Percentiles rank a stretch among this genome's conserved stretches.
phyloP scores from a whole-genome alignment of 192 early-diverging fungal species.

The Backusella parvicylindrica region DNA sequence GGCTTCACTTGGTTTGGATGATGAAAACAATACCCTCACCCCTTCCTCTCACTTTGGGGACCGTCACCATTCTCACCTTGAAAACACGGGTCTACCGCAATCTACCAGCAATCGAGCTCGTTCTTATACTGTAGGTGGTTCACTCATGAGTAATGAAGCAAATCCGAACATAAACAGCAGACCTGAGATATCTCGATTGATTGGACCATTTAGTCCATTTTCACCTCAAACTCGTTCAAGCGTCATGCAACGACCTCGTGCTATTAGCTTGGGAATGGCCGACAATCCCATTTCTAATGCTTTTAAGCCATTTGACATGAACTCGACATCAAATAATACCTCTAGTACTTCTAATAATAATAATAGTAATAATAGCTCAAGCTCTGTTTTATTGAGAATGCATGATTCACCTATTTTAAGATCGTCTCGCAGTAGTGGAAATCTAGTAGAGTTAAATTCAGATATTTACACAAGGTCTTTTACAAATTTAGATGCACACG shows the following conservation, averaged over 20 bases:
- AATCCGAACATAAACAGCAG: background rate
- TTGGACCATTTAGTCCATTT: conserved; percentile 12
- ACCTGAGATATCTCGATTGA: conserved; percentile 1
- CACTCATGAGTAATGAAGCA: background rate
- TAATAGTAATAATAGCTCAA: background rate
- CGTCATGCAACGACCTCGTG: conserved; percentile 18
- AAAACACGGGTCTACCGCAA: background rate
- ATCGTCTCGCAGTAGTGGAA: background rate
- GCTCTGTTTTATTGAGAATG: background rate
- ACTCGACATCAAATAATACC: background rate
- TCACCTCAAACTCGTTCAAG: conserved; percentile 3
- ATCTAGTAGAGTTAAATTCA: conserved; percentile 3
- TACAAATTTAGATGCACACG: background rate
- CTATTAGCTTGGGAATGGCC: conserved; percentile 26
- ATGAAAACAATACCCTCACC: conserved; percentile 5
- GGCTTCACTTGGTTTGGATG: conserved; percentile 27
- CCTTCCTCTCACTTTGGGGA: background rate
- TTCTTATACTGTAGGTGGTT: conserved; percentile 15
- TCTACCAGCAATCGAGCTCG: conserved; percentile 10
- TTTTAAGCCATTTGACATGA: conserved; percentile 14
- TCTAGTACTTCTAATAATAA: background rate
- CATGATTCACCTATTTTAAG: background rate
- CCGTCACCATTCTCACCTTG: background rate
- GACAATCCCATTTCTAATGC: conserved; percentile 13
- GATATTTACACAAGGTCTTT: background rate